Conservation (phyloP, 331 rosid genomes). For the Malus hybrid region DNA sequence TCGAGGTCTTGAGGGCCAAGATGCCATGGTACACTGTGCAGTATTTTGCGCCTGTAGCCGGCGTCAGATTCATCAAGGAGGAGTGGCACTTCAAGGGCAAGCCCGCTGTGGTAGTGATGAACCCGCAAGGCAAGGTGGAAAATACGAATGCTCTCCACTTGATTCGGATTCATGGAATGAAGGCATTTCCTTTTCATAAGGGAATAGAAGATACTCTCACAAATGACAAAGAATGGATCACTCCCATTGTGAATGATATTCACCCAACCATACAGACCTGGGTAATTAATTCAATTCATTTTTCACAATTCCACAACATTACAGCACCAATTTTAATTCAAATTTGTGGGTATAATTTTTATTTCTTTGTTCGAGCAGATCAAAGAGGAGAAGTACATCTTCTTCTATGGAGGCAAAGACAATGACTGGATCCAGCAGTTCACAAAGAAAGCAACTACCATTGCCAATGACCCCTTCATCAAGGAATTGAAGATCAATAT, state of each 20-base stretch:
- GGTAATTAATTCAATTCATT: not conserved
- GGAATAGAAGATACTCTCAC: not conserved
- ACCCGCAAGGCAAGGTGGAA: slow-evolving; percentile 8
- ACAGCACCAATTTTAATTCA: no score
- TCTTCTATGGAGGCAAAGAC: slow-evolving; percentile 44
- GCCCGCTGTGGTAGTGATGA: not conserved
- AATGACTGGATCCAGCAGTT: slow-evolving; percentile 37
- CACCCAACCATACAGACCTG: slow-evolving; percentile 30
- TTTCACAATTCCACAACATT: not conserved
- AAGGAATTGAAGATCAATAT: slow-evolving; percentile 18
- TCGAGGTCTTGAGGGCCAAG: not conserved
- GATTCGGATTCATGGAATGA: slow-evolving; percentile 31
- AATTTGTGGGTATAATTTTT: not conserved
- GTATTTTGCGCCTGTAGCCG: not conserved
- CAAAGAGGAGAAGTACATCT: slow-evolving; percentile 27
- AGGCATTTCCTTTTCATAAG: slow-evolving; percentile 29
- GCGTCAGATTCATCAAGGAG: slow-evolving; percentile 11
- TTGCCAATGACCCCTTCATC: slow-evolving; percentile 17
- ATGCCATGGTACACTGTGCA: slow-evolving; percentile 15
- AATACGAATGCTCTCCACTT: slow-evolving; percentile 19
- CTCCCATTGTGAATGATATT: slow-evolving; percentile 16
- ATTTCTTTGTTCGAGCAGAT: slow-evolving; percentile 17
- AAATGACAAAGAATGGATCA: slow-evolving; percentile 30
- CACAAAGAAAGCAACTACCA: slow-evolving; percentile 8
- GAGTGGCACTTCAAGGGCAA: slow-evolving; percentile 9